A percentile compares a stretch with the other conserved stretches of the same genome.
phyloP scores from a whole-genome alignment of 768 basidiomycete genomes.

The Boletus sensibilis region DNA sequence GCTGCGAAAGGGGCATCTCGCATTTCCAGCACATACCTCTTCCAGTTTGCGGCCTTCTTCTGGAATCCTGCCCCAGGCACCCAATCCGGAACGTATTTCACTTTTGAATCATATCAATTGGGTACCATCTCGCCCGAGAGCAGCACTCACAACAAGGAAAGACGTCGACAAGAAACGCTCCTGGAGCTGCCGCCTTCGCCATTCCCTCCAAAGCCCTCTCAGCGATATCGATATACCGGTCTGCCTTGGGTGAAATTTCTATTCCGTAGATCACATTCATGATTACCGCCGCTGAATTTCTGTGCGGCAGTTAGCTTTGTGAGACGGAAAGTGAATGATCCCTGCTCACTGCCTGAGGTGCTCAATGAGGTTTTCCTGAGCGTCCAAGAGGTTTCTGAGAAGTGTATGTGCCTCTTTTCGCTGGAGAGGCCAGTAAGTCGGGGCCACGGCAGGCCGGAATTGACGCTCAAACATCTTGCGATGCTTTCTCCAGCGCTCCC shows the following conservation, averaged over 20 bases:
- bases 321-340: neutral
- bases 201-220: constrained; percentile 52
- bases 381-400: constrained; percentile 43
- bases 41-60: constrained; percentile 50
- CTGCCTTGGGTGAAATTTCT: constrained; percentile 39
- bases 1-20: constrained; percentile 43
- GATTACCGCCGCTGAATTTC: constrained; percentile 50
- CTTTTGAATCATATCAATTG: constrained; percentile 27
- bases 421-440: constrained; percentile 45
- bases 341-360: constrained; percentile 49
- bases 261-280: constrained; percentile 57
- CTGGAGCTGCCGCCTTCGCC: constrained; percentile 49
- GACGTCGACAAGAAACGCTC: constrained; percentile 52
- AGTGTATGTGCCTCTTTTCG: constrained; percentile 45
- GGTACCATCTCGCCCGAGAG: neutral
- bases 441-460: constrained; percentile 45
- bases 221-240: constrained; percentile 50
- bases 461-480: constrained; percentile 53
- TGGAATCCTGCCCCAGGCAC: constrained; percentile 52
- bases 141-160: constrained; percentile 40
- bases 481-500: constrained; percentile 51
- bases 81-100: constrained; percentile 55
- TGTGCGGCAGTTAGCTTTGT: constrained; percentile 19
- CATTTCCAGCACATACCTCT: constrained; percentile 47
- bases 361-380: constrained; percentile 44